phyloP scores from a whole-genome alignment of 2,329 filamentous ascomycete genomes.

The Periconia sp. region DNA sequence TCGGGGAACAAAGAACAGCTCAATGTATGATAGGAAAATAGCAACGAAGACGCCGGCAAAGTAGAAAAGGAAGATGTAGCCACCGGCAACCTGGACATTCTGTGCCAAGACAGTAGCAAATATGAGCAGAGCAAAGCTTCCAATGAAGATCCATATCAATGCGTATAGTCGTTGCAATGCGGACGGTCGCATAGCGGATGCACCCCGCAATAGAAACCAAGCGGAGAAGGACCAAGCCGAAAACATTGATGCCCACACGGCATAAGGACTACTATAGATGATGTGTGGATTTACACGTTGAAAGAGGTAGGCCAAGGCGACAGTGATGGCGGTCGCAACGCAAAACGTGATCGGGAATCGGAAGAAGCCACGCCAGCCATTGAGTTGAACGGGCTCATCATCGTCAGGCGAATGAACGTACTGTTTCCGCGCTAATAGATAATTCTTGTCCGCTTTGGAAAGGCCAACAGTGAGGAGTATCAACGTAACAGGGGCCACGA shows the following conservation, averaged over 20 bases:
- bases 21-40: constrained; percentile 72
- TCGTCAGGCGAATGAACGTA: constrained; percentile 62
- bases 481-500: constrained; percentile 75
- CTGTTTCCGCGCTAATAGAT: constrained; percentile 73
- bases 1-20: constrained; percentile 72
- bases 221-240: constrained; percentile 77
- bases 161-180: constrained; percentile 82
- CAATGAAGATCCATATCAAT: constrained; percentile 79
- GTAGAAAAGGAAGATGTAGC: constrained; percentile 81
- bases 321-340: constrained; percentile 66
- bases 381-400: constrained; percentile 63
- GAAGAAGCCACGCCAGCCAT: constrained; percentile 80
- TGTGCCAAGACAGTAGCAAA: constrained; percentile 74
- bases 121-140: constrained; percentile 74
- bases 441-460: constrained; percentile 76
- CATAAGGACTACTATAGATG: constrained; percentile 84
- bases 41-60: constrained; percentile 75
- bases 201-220: constrained; percentile 80
- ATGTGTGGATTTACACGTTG: constrained; percentile 86
- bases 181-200: constrained; percentile 78
- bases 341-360: constrained; percentile 77
- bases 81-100: constrained; percentile 69
- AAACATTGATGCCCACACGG: constrained; percentile 83
- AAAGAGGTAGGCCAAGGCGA: constrained; percentile 74
- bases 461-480: constrained; percentile 70